These are phyloP conservation scores for Aspergillus sp. DNA, from an alignment of 2,329 filamentous ascomycete species.

Conservation along the genomic window DNA sequence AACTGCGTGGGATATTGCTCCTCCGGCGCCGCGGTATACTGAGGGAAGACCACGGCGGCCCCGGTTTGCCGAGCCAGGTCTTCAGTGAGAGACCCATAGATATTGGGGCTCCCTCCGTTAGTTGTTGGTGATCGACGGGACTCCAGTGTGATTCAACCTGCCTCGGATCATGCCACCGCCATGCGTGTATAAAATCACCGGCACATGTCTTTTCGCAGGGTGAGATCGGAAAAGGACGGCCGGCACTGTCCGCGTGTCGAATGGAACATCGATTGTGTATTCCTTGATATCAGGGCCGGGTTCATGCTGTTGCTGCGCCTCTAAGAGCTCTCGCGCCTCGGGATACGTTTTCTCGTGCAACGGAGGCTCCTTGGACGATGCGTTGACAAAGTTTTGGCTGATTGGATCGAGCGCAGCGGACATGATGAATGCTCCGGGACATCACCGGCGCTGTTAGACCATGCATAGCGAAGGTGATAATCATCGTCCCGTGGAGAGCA, in stretches of 20 bases:
- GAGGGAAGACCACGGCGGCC: conserved; percentile 1
- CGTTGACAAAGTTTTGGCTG: conserved; percentile 1
- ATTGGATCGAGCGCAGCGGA: conserved; percentile 1
- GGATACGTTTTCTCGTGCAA: conserved; percentile 2
- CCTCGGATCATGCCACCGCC: conserved; percentile 9
- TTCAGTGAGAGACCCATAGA: not conserved
- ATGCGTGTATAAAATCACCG: conserved; percentile 8
- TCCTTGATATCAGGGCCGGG: conserved; percentile 2
- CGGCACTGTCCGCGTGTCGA: conserved; percentile 1
- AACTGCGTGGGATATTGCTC: not conserved
- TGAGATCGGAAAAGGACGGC: conserved; percentile 1
- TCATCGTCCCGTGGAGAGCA: too few species aligned
- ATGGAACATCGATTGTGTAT: conserved; percentile 2
- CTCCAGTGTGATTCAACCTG: conserved; percentile 1
- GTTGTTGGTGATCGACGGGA: not conserved
- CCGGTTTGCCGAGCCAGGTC: not conserved
- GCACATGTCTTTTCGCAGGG: not conserved
- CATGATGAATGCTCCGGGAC: conserved; percentile 2
- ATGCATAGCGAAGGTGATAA: too few species aligned
- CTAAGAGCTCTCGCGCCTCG: conserved; percentile 2
- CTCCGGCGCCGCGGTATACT: not conserved
- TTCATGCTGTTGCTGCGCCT: conserved; percentile 3
- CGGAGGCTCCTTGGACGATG: conserved; percentile 1
- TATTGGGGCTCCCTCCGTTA: not conserved
- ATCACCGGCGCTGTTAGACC: too few species aligned